phyloP scores from a whole-genome alignment of 805 yeast genomes.

The Barnettozyma botsteinii region DNA sequence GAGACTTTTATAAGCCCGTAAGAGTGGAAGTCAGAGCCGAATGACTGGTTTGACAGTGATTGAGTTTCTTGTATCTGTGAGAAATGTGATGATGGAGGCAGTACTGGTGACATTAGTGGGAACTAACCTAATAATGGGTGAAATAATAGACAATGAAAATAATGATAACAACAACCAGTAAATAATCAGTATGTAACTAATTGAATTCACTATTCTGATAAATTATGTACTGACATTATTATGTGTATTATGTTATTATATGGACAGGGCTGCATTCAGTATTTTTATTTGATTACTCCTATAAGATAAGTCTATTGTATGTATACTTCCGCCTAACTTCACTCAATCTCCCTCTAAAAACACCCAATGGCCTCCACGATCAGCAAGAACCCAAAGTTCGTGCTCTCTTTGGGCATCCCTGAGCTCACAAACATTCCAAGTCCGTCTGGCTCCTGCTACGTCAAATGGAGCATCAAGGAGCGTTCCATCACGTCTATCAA shows the following conservation, averaged over 20 bases:
- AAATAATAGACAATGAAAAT: too few species aligned
- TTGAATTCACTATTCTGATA: too few species aligned
- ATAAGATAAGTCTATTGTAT: too few species aligned
- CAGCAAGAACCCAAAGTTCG: slow-evolving; percentile 54
- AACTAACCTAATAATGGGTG: too few species aligned
- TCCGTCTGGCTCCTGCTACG: slow-evolving; percentile 58
- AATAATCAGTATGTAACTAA: too few species aligned
- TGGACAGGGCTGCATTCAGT: too few species aligned
- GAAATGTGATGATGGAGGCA: background rate
- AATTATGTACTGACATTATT: too few species aligned
- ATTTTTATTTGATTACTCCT: too few species aligned
- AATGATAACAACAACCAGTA: too few species aligned
- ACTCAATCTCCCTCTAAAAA: background rate
- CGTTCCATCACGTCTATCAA: slow-evolving; percentile 28
- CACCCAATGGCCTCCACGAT: background rate
- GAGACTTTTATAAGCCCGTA: slow-evolving; percentile 21
- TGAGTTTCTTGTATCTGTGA: background rate
- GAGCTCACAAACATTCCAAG: slow-evolving; percentile 86
- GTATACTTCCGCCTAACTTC: too few species aligned
- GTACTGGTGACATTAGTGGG: too few species aligned
- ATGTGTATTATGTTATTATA: too few species aligned
- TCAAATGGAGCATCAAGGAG: slow-evolving; percentile 59
- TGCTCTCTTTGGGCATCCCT: slow-evolving; percentile 49
- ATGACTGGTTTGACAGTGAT: slow-evolving; percentile 6
- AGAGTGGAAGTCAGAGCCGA: slow-evolving; percentile 16